phyloP scores from a whole-genome alignment of 768 basidiomycete genomes.

The Pleurotus cornucopiae region DNA sequence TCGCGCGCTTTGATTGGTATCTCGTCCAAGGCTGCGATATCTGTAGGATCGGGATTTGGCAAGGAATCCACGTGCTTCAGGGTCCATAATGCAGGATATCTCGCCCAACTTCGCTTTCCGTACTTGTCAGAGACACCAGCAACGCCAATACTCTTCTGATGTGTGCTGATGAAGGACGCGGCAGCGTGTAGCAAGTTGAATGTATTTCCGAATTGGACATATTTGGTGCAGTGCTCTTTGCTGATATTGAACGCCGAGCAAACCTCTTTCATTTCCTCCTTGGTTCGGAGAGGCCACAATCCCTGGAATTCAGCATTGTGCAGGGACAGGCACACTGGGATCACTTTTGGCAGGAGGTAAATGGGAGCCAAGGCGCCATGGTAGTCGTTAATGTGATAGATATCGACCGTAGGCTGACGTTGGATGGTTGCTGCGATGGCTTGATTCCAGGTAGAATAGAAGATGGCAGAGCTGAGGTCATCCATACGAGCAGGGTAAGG shows the following conservation, averaged over 20 bases:
- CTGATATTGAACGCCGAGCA: slow-evolving; percentile 97
- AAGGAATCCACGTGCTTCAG: slow-evolving; percentile 93
- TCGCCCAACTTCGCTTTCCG: slow-evolving; percentile 94
- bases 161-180: slow-evolving; percentile 86
- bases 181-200: slow-evolving; percentile 94
- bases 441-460: slow-evolving; percentile 98
- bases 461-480: slow-evolving; percentile 92
- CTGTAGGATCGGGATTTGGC: slow-evolving; percentile 92
- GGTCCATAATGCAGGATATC: slow-evolving; percentile 95
- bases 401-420: slow-evolving; percentile 80
- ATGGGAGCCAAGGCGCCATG: slow-evolving; percentile 90
- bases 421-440: slow-evolving; percentile 91
- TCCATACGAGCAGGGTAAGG: slow-evolving; percentile 98
- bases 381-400: slow-evolving; percentile 95
- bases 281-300: slow-evolving; percentile 92
- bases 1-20: slow-evolving; percentile 66
- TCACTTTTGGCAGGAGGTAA: slow-evolving; percentile 87
- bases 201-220: slow-evolving; percentile 97
- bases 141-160: slow-evolving; percentile 91
- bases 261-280: slow-evolving; percentile 98
- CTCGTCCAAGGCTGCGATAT: slow-evolving; percentile 90
- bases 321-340: slow-evolving; percentile 86
- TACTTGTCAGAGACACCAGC: slow-evolving; percentile 98
- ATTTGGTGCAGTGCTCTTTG: slow-evolving; percentile 94
- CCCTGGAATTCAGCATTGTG: slow-evolving; percentile 99